Percentiles rank a stretch among this genome's conserved stretches.
Conservation (phyloP, 176 grass and related monocot genomes). For the Coix lacrymajobi region DNA sequence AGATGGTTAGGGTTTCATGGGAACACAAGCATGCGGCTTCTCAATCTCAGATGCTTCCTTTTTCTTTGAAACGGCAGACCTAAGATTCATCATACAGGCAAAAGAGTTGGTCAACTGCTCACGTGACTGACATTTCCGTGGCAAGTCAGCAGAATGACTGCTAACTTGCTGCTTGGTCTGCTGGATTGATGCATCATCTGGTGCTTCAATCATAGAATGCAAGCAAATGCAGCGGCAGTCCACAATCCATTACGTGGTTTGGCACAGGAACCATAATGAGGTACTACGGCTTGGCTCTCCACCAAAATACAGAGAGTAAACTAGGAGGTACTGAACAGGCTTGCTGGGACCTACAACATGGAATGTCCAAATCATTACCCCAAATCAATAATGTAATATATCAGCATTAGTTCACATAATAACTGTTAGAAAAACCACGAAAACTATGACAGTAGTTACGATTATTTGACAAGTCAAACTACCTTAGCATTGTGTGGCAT, state of each 20-base stretch:
- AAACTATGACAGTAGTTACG: neutral
- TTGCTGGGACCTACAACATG: slow-evolving; percentile 61
- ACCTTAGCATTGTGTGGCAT: slow-evolving; percentile 99
- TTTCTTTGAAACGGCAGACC: neutral
- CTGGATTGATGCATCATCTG: slow-evolving; percentile 4
- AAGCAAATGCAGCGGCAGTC: neutral
- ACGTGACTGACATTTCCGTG: neutral
- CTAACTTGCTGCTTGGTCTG: neutral
- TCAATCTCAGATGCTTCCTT: neutral
- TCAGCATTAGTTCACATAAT: neutral
- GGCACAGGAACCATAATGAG: neutral
- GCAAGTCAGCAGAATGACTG: neutral
- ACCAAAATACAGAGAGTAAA: neutral
- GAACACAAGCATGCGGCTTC: neutral
- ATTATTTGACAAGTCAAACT: slow-evolving; percentile 1
- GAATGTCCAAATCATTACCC: slow-evolving; percentile 24
- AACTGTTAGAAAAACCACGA: slow-evolving; percentile 5
- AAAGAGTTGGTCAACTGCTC: neutral
- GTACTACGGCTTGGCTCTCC: neutral
- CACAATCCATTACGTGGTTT: neutral
- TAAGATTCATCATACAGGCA: neutral
- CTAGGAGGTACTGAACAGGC: slow-evolving; percentile 58
- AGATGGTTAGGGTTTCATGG: slow-evolving; percentile 1
- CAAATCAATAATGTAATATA: neutral
- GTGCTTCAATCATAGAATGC: slow-evolving; percentile 1